Percentiles rank a stretch among this genome's conserved stretches.
These are phyloP conservation scores for Sugiyamaella sp. DNA, from an alignment of 1,139 yeast species.

Conservation along the genomic window DNA sequence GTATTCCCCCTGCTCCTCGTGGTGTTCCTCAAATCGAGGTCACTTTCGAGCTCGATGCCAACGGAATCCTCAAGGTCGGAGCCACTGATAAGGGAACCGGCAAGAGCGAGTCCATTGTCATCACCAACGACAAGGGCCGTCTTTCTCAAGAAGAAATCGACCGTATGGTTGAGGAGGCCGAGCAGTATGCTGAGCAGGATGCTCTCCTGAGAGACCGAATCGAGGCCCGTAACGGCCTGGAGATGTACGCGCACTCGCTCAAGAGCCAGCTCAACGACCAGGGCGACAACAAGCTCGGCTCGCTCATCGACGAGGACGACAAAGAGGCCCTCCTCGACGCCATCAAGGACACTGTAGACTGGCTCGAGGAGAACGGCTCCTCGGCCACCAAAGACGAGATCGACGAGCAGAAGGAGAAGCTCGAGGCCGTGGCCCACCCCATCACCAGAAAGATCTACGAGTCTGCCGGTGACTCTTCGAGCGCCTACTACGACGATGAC, in stretches of 20 bases:
- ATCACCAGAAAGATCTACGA: conserved; percentile 90
- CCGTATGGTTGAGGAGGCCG: conserved; percentile 94
- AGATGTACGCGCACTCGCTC: conserved; percentile 84
- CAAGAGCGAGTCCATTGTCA: conserved; percentile 89
- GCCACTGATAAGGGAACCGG: conserved; percentile 98
- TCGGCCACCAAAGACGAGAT: conserved; percentile 89
- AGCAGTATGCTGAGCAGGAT: conserved; percentile 87
- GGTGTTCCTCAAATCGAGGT: conserved; percentile 98
- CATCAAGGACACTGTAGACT: conserved; percentile 81
- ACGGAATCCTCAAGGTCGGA: conserved; percentile 91
- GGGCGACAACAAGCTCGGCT: conserved; percentile 64
- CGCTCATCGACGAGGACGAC: conserved; percentile 86
- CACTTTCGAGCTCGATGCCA: conserved; percentile 91
- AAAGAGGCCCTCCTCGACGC: conserved; percentile 90
- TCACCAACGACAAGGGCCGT: conserved; percentile 97
- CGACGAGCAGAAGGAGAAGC: conserved; percentile 88
- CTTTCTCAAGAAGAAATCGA: conserved; percentile 88
- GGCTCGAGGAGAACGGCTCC: conserved; percentile 86
- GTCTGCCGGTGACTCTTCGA: conserved; percentile 54
- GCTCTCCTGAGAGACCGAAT: conserved; percentile 77
- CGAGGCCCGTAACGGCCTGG: conserved; percentile 84
- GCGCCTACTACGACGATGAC: conserved; percentile 51
- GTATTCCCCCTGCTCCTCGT: conserved; percentile 98
- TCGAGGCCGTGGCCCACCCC: conserved; percentile 85
- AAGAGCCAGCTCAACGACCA: conserved; percentile 76